A percentile compares a stretch with the other conserved stretches of the same genome.
phyloP scores from a whole-genome alignment of 2,329 filamentous ascomycete genomes.

The Cordyceps cateniannulata region DNA sequence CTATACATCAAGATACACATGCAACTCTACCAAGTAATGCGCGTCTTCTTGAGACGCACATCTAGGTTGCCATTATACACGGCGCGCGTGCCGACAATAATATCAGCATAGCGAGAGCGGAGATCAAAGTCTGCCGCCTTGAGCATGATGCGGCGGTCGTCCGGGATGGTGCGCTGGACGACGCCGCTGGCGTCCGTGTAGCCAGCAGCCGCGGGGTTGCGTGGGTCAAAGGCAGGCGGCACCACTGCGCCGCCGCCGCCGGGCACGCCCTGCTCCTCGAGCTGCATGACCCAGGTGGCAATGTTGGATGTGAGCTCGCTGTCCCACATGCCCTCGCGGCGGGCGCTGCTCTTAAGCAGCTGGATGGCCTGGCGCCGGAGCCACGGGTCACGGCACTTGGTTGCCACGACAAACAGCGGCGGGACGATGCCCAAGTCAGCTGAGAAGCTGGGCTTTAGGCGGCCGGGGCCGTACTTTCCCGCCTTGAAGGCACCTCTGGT shows the following conservation, averaged over 20 bases:
- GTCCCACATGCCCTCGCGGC: constrained; percentile 66
- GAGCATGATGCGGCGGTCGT: constrained; percentile 50
- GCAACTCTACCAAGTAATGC: constrained; percentile 39
- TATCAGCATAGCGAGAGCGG: constrained; percentile 40
- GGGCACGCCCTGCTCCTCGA: constrained; percentile 38
- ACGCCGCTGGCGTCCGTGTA: constrained; percentile 3
- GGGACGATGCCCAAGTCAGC: constrained; percentile 59
- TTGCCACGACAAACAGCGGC: constrained; percentile 59
- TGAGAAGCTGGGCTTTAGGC: constrained; percentile 57
- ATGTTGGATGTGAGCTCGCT: constrained; percentile 52
- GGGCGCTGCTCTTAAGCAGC: constrained; percentile 51
- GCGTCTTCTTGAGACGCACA: constrained; percentile 38
- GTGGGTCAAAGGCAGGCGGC: constrained; percentile 26
- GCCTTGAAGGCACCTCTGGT: constrained; percentile 30
- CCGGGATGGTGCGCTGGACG: constrained; percentile 33
- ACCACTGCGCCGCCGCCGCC: background rate
- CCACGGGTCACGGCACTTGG: constrained; percentile 54
- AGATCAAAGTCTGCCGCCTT: constrained; percentile 51
- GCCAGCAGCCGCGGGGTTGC: background rate
- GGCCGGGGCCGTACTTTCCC: constrained; percentile 37
- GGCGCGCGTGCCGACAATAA: constrained; percentile 49
- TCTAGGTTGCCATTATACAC: constrained; percentile 41
- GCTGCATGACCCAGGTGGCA: constrained; percentile 46
- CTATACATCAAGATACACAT: background rate
- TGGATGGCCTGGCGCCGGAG: constrained; percentile 55